Evolutionary conservation across 768 basidiomycete species (phyloP).

Genomic region (Ephemerocybe angulata): DNA sequence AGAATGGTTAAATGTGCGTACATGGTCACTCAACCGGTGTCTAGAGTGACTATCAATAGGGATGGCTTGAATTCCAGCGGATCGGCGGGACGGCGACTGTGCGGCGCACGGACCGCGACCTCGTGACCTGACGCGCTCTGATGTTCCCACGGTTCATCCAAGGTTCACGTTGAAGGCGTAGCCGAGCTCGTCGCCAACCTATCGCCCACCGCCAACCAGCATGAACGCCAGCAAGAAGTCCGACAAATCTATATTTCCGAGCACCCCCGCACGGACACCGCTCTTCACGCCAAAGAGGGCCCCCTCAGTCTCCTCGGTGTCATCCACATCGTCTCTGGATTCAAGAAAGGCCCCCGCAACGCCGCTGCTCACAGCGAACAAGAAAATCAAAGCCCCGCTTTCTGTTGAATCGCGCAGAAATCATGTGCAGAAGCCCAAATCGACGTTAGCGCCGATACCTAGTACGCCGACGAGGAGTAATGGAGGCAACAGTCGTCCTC

Average conservation of each 20-base stretch:
- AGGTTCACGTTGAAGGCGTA: not conserved
- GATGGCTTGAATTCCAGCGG: not conserved
- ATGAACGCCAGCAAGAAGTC: not conserved
- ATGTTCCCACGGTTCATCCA: not conserved
- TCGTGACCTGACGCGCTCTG: not conserved
- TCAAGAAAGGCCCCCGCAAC: conserved; percentile 30
- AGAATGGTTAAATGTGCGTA: too few relatives aligned
- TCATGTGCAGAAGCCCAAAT: conserved; percentile 26
- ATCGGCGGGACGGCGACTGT: not conserved
- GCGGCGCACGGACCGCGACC: not conserved
- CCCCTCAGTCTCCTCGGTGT: conserved; percentile 12
- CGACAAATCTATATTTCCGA: not conserved
- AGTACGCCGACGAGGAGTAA: conserved; percentile 50
- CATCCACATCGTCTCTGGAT: conserved; percentile 23
- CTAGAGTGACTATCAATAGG: not conserved
- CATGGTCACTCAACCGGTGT: not conserved
- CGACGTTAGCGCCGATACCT: conserved; percentile 44
- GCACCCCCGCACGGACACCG: conserved; percentile 6
- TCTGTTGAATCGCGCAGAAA: conserved; percentile 40
- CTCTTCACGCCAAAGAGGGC: conserved; percentile 11
- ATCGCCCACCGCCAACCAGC: not conserved
- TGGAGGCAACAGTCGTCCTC: conserved; percentile 36
- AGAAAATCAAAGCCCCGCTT: conserved; percentile 66
- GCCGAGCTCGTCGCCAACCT: not conserved
- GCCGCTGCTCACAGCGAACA: conserved; percentile 41